A percentile compares a stretch with the other conserved stretches of the same genome.
phyloP scores from a whole-genome alignment of 2,329 filamentous ascomycete genomes.

The Pestalotiopsis fici region DNA sequence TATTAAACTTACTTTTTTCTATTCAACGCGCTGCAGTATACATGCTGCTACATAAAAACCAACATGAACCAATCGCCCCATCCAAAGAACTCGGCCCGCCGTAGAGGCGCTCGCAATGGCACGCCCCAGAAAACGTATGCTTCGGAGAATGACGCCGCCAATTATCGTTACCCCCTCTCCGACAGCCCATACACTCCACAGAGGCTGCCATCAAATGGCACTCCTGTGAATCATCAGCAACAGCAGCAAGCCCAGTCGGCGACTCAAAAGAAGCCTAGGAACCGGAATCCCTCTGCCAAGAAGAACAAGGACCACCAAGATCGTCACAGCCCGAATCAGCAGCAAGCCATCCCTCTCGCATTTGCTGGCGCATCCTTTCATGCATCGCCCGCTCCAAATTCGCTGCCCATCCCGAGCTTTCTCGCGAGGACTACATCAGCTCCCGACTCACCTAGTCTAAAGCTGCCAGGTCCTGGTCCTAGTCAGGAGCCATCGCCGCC shows the following conservation, averaged over 20 bases:
- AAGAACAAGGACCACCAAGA: conserved; percentile 32
- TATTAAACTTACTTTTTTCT: background rate
- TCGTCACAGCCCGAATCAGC: conserved; percentile 47
- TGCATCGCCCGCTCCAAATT: conserved; percentile 13
- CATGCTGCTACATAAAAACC: conserved; percentile 23
- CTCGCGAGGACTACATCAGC: conserved; percentile 65
- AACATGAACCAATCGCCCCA: conserved; percentile 33
- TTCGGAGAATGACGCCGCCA: conserved; percentile 56
- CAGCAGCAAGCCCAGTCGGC: conserved; percentile 25
- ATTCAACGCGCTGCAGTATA: conserved; percentile 12
- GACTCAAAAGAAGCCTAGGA: conserved; percentile 27
- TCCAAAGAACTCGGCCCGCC: conserved; percentile 37
- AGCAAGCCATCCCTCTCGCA: conserved; percentile 52
- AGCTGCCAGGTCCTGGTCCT: conserved; percentile 37
- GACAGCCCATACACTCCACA: conserved; percentile 45
- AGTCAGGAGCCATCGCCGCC: conserved; percentile 52
- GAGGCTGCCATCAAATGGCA: conserved; percentile 39
- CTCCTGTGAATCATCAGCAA: conserved; percentile 21
- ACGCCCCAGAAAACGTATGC: conserved; percentile 55
- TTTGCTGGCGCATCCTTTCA: conserved; percentile 96
- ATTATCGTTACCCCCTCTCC: conserved; percentile 30
- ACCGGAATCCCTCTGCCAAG: conserved; percentile 22
- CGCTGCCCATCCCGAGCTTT: conserved; percentile 14
- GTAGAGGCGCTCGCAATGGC: conserved; percentile 39
- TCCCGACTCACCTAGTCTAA: conserved; percentile 60